A percentile compares a stretch with the other conserved stretches of the same genome.
Conservation (phyloP, 176 grass and related monocot species). For the Coix lacrymajobi region DNA sequence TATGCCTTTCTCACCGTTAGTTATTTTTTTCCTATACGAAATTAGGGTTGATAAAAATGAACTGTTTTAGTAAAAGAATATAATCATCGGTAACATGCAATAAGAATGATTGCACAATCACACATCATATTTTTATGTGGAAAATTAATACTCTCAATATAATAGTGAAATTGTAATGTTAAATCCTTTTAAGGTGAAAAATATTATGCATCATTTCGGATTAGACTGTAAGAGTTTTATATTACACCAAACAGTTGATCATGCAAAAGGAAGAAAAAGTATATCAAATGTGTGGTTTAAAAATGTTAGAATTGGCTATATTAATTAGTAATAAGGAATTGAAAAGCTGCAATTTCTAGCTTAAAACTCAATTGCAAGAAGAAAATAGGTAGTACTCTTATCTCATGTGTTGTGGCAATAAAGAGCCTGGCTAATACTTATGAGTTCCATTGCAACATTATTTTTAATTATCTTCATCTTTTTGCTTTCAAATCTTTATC, state of each 20-base stretch:
- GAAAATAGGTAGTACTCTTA: neutral
- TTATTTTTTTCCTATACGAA: neutral
- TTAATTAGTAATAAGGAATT: neutral
- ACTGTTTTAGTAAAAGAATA: neutral
- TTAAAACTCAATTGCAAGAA: neutral
- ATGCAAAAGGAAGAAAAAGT: neutral
- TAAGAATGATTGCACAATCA: neutral
- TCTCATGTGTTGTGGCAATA: neutral
- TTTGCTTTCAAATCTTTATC: neutral
- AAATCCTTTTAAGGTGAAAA: neutral
- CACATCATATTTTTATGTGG: neutral
- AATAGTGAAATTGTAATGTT: neutral
- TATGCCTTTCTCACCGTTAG: neutral
- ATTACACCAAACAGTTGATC: neutral
- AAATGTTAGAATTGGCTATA: neutral
- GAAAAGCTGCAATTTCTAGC: neutral
- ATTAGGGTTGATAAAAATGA: neutral
- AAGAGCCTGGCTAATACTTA: neutral
- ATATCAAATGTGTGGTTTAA: too few relatives aligned
- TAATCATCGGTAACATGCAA: neutral
- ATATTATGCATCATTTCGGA: neutral
- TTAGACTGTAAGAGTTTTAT: neutral
- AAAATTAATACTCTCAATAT: neutral
- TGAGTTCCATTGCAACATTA: neutral
- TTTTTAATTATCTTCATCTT: neutral